phyloP scores from a whole-genome alignment of 2,329 filamentous ascomycete species.

The Ceratocystis cubensis region DNA sequence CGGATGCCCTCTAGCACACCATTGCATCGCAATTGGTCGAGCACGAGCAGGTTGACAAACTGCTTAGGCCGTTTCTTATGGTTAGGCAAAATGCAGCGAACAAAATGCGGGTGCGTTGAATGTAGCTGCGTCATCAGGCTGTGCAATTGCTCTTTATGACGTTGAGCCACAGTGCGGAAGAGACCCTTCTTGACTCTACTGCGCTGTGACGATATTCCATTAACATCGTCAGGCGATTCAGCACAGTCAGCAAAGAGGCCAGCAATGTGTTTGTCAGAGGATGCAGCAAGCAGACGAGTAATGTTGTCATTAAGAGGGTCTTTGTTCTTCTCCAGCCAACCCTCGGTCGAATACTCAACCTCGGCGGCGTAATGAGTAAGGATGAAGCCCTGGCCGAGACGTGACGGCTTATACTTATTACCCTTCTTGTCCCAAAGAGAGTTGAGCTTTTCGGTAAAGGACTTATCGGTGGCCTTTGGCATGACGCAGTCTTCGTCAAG shows the following conservation, averaged over 20 bases:
- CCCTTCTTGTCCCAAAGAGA: conserved; percentile 94
- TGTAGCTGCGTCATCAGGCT: conserved; percentile 88
- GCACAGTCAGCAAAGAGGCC: conserved; percentile 78
- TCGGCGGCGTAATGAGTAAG: conserved; percentile 96
- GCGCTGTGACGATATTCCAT: conserved; percentile 41
- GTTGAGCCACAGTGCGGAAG: conserved; percentile 90
- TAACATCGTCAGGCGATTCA: conserved; percentile 61
- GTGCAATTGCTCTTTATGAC: conserved; percentile 97
- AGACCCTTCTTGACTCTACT: conserved; percentile 93
- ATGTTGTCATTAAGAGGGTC: conserved; percentile 96
- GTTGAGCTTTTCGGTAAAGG: conserved; percentile 96
- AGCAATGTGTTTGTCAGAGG: conserved; percentile 71
- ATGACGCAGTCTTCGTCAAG: conserved; percentile 96
- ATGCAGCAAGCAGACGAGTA: conserved; percentile 72
- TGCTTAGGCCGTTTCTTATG: conserved; percentile 95
- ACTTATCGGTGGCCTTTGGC: conserved; percentile 95
- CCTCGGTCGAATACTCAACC: conserved; percentile 89
- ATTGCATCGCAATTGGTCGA: conserved; percentile 96
- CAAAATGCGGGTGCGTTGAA: conserved; percentile 94
- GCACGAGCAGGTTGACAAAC: conserved; percentile 78
- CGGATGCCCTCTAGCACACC: conserved; percentile 98
- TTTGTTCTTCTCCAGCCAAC: conserved; percentile 98
- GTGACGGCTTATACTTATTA: conserved; percentile 77
- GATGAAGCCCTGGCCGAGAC: conserved; percentile 82
- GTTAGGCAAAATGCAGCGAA: conserved; percentile 93